Base-by-base conservation (phyloP, 768 basidiomycete genomes). In the Phylloporus sp. region DNA sequence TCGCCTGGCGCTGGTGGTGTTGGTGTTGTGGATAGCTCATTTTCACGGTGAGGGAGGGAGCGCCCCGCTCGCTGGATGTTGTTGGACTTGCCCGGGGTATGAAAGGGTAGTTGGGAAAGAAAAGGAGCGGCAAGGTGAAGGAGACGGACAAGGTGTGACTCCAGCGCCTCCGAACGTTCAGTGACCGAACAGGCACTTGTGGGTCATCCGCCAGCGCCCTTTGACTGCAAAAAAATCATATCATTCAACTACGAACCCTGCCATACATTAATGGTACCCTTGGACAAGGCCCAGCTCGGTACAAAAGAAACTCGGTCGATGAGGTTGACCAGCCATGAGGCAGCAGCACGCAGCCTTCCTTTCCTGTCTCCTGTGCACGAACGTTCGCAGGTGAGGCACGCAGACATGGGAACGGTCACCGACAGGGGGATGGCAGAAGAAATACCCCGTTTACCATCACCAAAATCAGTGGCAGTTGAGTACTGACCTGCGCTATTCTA, bases 1-100 rank as follows among this genome's bases (percentile, higher is more conserved):
- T 4, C 6, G n/a, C n/a, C n/a, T 71, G 70, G 47, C 72, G 75
- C 2, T 72, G 67, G 45, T 76, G 70, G 15, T 73, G 62, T 0
- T 70, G 70, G 18, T 73, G 62, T 1, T 70, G 73, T 28, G 77
- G 82, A 36, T 81, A 74, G 49, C 54, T 68, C 65, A 67, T 68
- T 23, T 5, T 45, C 40, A 22, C 26, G 29, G 18, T 8, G 36
- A 34, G 45, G 52, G 23, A 29, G 34, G 36, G 23, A 10, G 34
- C 6, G 16, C 13, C 53, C 53, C 58, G 42, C 53, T 38, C 48
- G 47, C 32, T 45, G 40, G 20, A 20, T 15, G 44, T 4, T 35
- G 44, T 42, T 24, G 40, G 32, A 26, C 41, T 16, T 12, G 36
- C 36, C 41, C 35, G 10, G 28, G 27, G 32, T 45, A 22, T 27